Conservation (phyloP, 2,329 filamentous ascomycete species). For the Cladosporium sp. region DNA sequence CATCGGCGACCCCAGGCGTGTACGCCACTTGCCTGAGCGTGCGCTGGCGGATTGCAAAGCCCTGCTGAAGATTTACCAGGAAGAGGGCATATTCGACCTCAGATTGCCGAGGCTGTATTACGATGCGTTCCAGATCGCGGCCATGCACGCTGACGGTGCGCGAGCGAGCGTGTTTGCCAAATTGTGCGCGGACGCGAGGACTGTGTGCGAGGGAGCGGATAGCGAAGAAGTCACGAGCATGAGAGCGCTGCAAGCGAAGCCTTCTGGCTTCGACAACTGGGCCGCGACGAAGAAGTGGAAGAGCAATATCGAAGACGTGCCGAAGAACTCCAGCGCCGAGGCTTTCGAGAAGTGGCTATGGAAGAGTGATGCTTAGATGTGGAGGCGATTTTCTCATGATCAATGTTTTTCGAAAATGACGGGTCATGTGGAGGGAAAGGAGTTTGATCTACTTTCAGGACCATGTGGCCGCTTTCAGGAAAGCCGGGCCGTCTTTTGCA, state of each 20-base stretch:
- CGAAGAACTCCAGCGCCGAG: background rate
- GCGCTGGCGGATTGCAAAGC: slow-evolving; percentile 25
- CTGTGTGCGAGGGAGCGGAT: slow-evolving; percentile 27
- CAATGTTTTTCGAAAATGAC: background rate
- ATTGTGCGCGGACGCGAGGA: slow-evolving; percentile 23
- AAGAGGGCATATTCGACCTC: slow-evolving; percentile 26
- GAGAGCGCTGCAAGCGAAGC: slow-evolving; percentile 22
- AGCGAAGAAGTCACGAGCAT: slow-evolving; percentile 25
- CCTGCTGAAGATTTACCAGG: slow-evolving; percentile 22
- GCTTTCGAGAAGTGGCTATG: slow-evolving; percentile 13
- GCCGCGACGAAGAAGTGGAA: slow-evolving; percentile 28
- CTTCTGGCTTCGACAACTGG: slow-evolving; percentile 26
- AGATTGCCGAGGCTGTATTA: slow-evolving; percentile 28
- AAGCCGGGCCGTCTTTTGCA: background rate
- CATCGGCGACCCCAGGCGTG: slow-evolving; percentile 27
- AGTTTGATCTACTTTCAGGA: background rate
- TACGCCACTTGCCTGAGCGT: slow-evolving; percentile 23
- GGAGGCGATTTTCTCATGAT: background rate
- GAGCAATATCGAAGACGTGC: slow-evolving; percentile 22
- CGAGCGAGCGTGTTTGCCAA: slow-evolving; percentile 26
- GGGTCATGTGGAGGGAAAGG: background rate
- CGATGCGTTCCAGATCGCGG: slow-evolving; percentile 31
- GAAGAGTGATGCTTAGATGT: slow-evolving; percentile 7
- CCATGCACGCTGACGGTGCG: slow-evolving; percentile 27
- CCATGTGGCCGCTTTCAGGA: background rate